Conservation (phyloP, 176 grass and related monocot species). For the Oropetium thomaeum region DNA sequence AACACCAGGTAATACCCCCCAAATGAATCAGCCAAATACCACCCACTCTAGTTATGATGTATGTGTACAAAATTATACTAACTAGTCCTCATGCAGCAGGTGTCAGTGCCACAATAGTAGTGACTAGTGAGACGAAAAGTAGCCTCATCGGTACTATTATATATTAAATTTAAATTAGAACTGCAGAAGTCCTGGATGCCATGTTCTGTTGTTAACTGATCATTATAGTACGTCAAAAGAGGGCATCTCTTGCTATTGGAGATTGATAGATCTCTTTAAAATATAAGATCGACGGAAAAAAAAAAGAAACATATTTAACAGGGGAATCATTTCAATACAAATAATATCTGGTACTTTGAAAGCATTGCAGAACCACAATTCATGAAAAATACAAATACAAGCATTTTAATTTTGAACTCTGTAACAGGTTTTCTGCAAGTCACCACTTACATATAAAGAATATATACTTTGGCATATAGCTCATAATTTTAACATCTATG, state of each 20-base stretch:
- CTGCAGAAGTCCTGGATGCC: not conserved
- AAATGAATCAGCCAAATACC: not conserved
- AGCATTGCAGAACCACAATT: not conserved
- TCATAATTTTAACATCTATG: not conserved
- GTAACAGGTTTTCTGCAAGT: not conserved
- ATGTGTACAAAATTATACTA: not conserved
- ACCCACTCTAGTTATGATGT: not conserved
- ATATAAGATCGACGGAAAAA: constrained; percentile 19
- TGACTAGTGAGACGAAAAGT: not conserved
- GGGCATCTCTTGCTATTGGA: not conserved
- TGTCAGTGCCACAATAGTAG: not conserved
- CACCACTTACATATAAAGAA: not conserved
- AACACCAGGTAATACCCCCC: not conserved
- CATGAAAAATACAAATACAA: too few species aligned
- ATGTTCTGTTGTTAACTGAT: not conserved
- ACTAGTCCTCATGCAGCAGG: constrained; percentile 1
- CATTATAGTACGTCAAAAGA: not conserved
- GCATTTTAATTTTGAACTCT: not conserved
- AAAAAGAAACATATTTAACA: not conserved
- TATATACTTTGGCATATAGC: not conserved
- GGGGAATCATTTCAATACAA: not conserved
- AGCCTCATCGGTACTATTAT: not conserved
- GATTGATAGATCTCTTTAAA: too few species aligned
- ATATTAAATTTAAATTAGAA: not conserved
- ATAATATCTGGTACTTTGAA: not conserved